phyloP scores from a whole-genome alignment of 257 asterid species.

The Rhazya stricta region DNA sequence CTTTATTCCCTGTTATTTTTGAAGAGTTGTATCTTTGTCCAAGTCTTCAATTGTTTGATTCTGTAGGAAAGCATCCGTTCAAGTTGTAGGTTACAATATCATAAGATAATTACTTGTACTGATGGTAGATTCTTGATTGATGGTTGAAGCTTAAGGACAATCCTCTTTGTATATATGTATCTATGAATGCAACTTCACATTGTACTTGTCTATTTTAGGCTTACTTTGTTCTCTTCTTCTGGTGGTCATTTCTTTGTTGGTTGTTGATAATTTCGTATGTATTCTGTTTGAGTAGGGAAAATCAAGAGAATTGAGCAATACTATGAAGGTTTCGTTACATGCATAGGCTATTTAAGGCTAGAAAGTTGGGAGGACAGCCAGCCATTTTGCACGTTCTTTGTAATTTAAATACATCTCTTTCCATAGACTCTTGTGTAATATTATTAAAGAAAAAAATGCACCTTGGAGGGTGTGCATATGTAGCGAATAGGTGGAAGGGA shows the following conservation, averaged over 20 bases:
- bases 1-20: not conserved
- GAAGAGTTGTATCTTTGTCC: constrained; percentile 5
- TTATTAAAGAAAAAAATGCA: not conserved
- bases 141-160: not conserved
- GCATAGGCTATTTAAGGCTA: not conserved
- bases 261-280: not conserved
- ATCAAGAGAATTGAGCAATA: not conserved
- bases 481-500: not conserved
- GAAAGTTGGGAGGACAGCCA: not conserved
- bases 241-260: not conserved
- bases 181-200: not conserved
- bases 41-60: not conserved
- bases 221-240: not conserved
- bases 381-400: not conserved
- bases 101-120: not conserved
- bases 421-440: not conserved
- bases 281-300: not conserved
- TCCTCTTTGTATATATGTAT: not conserved
- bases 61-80: not conserved
- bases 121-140: not conserved
- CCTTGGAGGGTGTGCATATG: not conserved
- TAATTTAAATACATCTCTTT: not conserved
- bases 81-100: not conserved
- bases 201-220: not conserved
- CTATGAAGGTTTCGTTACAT: not conserved